Base-by-base conservation (phyloP, 257 asterid genomes). In the Anisodus tanguticus region DNA sequence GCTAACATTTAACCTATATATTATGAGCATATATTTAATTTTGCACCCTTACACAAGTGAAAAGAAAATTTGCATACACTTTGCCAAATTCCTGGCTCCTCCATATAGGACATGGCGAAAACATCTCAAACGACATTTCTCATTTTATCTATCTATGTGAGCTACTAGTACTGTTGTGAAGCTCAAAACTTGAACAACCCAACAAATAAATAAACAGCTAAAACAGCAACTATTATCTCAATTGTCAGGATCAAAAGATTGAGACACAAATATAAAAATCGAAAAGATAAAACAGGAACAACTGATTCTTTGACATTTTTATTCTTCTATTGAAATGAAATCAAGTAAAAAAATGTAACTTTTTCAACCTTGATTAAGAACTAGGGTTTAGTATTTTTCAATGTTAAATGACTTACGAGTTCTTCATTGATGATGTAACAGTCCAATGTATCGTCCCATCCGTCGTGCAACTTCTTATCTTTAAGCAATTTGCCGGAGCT, bases 401-500 rank as follows among this genome's bases (percentile, higher is more conserved):
- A 22, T 22, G 26, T 22, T 22, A 77, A 53, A 8, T 77, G 47
- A 53, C 89, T 90, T 87, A 95, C 97, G 54, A 94, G 98, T 90
- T 94, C 98, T 88, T 95, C 98, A 72, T 93, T 93, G 90, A 94
- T 84, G 92, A 94, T 7, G 83, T 90, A 91, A 54, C 98, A 94
- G 2, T 94, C 95, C 80, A 95, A 89, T 1, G 93, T 85, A 16
- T 93, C 94, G 82, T 96, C 99, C 98, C 98, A 96, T 17, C 99
- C 98, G 22, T 94, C 95, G 85, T 96, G 99, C 85, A 96, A 95
- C 54, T 90, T 93, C 89, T 96, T 94, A 87, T 91, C 97, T 89
- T 91, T 92, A 57, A 96, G 97, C 82, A 96, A 87, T 66, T 96
- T 96, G 98, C 55, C 94, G 96, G 80, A 96, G 89, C 84, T 85